Evolutionary conservation across 257 asterid species (phyloP), one percentile per base, ranked within the genome.

Genomic region (Dorcoceras hygrometricum): DNA sequence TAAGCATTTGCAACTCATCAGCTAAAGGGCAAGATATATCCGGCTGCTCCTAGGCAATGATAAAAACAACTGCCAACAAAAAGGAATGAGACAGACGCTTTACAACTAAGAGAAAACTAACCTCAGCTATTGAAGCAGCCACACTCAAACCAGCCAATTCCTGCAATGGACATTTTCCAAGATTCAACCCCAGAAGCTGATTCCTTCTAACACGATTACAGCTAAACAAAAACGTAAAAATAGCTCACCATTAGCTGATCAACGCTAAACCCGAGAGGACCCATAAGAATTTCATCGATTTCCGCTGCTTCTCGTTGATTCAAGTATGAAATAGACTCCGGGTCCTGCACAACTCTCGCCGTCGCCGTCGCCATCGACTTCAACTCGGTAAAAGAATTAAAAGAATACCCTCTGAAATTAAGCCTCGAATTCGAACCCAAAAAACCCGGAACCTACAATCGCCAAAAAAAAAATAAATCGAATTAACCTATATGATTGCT

Each of bases 121-220:
- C 99, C 97, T 93, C 96, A 2, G 95, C 95, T 55, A 93, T 85
- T 34, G 97, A 87, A 71, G 90, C 57, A 39, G 99, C 97, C 68
- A 94, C 99, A 61, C 99, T 94, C 87, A 94, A 75, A 64, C 99
- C 99, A 83, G 97, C 99, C 87, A 94, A 83, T 73, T 94, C 99
- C 97, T 94, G 77, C 73, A 83, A 53, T 71, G 63, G 57, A 9
- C 66, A 63, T 14, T 1, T 24, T n/a, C 65, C 58, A 67, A 62
- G 29, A 26, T 26, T 66, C 65, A 70, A 24, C 32, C 28, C 29
- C 46, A 22, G 12, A 25, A 76, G 59, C 69, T 51, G 34, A 77
- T 32, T 58, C 58, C 65, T 63, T 32, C 71, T 24, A 71, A 59
- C 56, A 31, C 7, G 23, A 71, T 67, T 57, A 54, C 24, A 50